Base-by-base conservation (phyloP, 2,329 filamentous ascomycete species). In the Penicillium sp. region DNA sequence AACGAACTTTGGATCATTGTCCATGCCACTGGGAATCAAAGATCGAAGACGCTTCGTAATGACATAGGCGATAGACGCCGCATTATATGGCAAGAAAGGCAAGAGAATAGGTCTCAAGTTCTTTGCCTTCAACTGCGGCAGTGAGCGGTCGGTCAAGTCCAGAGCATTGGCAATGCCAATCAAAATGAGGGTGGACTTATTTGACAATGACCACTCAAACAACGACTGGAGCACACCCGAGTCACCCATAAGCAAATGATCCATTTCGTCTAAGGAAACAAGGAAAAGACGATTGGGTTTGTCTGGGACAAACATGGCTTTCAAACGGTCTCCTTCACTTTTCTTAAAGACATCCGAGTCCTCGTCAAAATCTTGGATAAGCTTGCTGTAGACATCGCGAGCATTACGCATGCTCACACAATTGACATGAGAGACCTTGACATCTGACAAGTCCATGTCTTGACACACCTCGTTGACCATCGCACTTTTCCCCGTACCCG, bases 341-440 rank as follows among this genome's bases (percentile, higher is more conserved):
- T 85, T 85, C 68, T 91, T 89, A 10, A 84, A 78, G 38, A 87
- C 75, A 43, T 89, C 85, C 35, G 84, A 82, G 58, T 88, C 82
- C 13, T 84, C 84, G 59, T 89, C 81, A 45, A 94, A 86, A 57
- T 85, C 84, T 66, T 91, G 88, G 13, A 94, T 79, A 19, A 99
- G 81, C 22, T 89, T 93, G 64, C 85, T 84, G 76, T 96, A 96
- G 25, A 99, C 83, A 73, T 97, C 93, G 66, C 87, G 88, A 2
- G 93, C 91, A 37, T 88, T 92, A 72, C 95, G 96, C 77, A 97
- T 88, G 77, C 93, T 97, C 88, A 97, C 97, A 78, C 95, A 99
- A 75, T 99, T 99, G 82, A 99, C 85, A 72, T 93, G 94, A 2
- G 88, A 88, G 56, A 89, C 87, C 70, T 86, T 87, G 56, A 95